Evolutionary conservation across 2,329 filamentous ascomycete genomes (phyloP).

Genomic region (Aschersonia sp.): DNA sequence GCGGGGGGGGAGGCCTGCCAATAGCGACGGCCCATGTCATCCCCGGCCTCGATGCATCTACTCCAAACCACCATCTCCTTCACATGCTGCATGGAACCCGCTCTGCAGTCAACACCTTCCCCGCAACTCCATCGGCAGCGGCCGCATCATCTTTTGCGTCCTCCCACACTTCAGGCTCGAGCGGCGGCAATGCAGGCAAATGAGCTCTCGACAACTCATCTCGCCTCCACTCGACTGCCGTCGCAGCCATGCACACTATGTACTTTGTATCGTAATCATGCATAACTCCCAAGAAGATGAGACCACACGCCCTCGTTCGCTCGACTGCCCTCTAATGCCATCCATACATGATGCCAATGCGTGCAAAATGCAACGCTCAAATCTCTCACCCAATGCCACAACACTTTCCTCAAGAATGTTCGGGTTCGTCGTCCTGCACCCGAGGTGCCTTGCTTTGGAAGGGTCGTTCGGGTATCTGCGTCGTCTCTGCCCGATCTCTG

Average conservation of each 20-base stretch:
- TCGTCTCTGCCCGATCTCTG: too few relatives aligned
- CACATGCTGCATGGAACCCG: neutral
- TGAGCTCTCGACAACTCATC: neutral
- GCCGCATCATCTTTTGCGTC: neutral
- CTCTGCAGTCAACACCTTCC: neutral
- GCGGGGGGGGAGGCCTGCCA: too few relatives aligned
- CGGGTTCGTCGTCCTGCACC: too few relatives aligned
- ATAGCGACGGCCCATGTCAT: neutral
- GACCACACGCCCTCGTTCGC: too few relatives aligned
- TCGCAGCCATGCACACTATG: neutral
- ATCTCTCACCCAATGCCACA: too few relatives aligned
- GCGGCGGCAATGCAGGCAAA: neutral
- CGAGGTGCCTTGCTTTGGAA: too few relatives aligned
- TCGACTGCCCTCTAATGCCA: neutral
- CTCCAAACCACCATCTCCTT: neutral
- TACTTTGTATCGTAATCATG: neutral
- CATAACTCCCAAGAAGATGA: neutral
- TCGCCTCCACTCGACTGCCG: neutral
- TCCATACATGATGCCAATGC: neutral
- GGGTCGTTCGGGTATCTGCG: too few relatives aligned
- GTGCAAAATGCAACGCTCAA: too few relatives aligned
- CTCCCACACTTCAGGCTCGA: neutral
- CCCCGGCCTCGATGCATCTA: neutral
- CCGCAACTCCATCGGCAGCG: neutral
- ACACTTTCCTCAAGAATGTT: too few relatives aligned